phyloP scores from a whole-genome alignment of 805 yeast genomes.

The Clavispora fructus region DNA sequence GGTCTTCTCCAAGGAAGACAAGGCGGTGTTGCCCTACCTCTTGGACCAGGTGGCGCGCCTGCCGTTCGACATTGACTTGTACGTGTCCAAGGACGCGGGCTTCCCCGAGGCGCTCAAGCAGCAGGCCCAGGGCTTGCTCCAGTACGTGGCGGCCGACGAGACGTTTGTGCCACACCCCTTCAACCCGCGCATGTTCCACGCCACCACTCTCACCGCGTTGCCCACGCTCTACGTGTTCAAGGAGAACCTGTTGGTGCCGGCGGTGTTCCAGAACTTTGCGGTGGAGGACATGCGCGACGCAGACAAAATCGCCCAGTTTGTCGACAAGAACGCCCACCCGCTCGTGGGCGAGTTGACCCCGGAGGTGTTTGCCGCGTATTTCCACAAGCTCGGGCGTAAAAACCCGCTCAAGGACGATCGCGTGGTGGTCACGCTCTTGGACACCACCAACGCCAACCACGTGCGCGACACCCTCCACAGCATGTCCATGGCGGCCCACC shows the following conservation, averaged over 20 bases:
- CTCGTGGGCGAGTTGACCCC: conserved; percentile 48
- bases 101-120: conserved; percentile 33
- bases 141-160: conserved; percentile 40
- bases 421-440: conserved; percentile 46
- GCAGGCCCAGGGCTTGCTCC: conserved; percentile 38
- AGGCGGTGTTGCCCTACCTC: conserved; percentile 53
- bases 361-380: conserved; percentile 27
- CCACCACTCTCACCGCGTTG: conserved; percentile 50
- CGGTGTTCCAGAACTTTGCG: conserved; percentile 54
- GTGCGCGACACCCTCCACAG: conserved; percentile 32
- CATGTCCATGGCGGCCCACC: conserved; percentile 43
- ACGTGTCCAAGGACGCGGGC: conserved; percentile 43
- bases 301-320: conserved; percentile 44
- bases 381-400: conserved; percentile 19
- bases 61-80: conserved; percentile 50
- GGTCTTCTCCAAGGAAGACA: conserved; percentile 55
- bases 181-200: conserved; percentile 42
- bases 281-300: conserved; percentile 58
- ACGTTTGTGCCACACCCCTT: conserved; percentile 26
- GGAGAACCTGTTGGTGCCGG: conserved; percentile 48
- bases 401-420: conserved; percentile 24
- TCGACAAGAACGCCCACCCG: conserved; percentile 47
- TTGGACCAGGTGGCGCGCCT: conserved; percentile 56
- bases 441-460: conserved; percentile 29
- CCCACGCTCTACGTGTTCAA: conserved; percentile 63